Evolutionary conservation across 371 early-diverging fungal genomes (phyloP).

Genomic region (Mortierella sp.): DNA sequence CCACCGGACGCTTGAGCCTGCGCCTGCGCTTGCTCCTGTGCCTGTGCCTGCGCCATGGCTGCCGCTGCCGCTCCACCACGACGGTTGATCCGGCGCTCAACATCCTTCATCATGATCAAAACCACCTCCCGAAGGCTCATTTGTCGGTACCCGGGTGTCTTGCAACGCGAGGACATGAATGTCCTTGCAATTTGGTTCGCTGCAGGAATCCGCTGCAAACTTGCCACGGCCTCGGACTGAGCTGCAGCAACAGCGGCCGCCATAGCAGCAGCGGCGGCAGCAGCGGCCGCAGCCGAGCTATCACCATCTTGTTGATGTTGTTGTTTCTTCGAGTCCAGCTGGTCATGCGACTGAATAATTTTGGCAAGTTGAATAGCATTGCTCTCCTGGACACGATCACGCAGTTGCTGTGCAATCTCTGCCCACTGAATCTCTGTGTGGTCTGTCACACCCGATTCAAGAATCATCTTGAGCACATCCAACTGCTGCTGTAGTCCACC

Average conservation of each 20-base stretch:
- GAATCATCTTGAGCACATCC: conserved; percentile 47
- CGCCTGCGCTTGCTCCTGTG: no score
- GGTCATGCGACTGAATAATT: conserved; percentile 40
- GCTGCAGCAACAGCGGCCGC: conserved; percentile 50
- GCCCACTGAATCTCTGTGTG: conserved; percentile 49
- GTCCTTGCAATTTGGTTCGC: conserved; percentile 49
- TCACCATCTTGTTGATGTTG: conserved; percentile 37
- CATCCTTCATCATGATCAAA: conserved; percentile 46
- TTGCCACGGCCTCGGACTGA: conserved; percentile 41
- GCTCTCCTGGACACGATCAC: conserved; percentile 41
- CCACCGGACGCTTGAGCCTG: no score
- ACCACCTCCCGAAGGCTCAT: conserved; percentile 47
- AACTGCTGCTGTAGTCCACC: conserved; percentile 49
- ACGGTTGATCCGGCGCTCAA: conserved; percentile 40
- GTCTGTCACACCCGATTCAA: conserved; percentile 38
- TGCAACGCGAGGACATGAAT: conserved; percentile 51
- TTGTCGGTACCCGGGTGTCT: conserved; percentile 40
- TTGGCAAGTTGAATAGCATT: conserved; percentile 46
- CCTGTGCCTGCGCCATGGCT: no score
- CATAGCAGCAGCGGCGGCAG: conserved; percentile 47
- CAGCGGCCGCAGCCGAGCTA: conserved; percentile 29
- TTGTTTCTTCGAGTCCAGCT: conserved; percentile 36
- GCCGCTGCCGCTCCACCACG: conserved; percentile 13
- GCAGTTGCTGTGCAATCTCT: conserved; percentile 37
- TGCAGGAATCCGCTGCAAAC: conserved; percentile 44